A percentile compares a stretch with the other conserved stretches of the same genome.
Evolutionary conservation across 2,329 filamentous ascomycete species (phyloP).

Genomic region (Colletotrichum eleusines): DNA sequence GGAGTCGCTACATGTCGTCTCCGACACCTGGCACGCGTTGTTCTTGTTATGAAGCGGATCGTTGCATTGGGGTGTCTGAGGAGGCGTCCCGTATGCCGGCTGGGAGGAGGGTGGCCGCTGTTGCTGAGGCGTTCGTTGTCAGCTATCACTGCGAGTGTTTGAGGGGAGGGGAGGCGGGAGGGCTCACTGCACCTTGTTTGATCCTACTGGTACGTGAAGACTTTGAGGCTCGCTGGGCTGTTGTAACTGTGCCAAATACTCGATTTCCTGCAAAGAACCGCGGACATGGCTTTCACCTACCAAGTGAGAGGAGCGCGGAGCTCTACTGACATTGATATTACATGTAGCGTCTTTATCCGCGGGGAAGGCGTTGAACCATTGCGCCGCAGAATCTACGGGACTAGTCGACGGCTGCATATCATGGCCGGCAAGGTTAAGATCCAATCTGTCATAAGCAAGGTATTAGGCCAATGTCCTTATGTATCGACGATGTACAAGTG

Average conservation of each 20-base stretch:
- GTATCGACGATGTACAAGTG: background rate
- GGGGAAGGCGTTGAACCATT: background rate
- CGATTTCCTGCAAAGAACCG: background rate
- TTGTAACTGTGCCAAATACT: background rate
- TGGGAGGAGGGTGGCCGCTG: background rate
- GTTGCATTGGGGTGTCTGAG: background rate
- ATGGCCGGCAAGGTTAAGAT: background rate
- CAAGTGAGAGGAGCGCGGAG: background rate
- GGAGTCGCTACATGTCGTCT: background rate
- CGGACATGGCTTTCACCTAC: background rate
- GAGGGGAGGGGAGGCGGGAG: too few relatives aligned
- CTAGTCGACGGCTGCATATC: background rate
- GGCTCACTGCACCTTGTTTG: background rate
- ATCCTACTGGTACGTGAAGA: background rate
- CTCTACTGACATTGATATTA: background rate
- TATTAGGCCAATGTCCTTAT: background rate
- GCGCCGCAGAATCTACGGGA: background rate
- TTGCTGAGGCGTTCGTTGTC: background rate
- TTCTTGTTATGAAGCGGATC: background rate
- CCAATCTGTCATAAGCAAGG: background rate
- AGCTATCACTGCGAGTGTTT: background rate
- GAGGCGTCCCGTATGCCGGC: background rate
- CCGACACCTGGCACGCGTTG: too few relatives aligned
- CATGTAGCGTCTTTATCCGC: background rate
- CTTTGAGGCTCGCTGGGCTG: background rate